Conservation (phyloP, 768 basidiomycete genomes). For the Termitomyces bulborhizus region DNA sequence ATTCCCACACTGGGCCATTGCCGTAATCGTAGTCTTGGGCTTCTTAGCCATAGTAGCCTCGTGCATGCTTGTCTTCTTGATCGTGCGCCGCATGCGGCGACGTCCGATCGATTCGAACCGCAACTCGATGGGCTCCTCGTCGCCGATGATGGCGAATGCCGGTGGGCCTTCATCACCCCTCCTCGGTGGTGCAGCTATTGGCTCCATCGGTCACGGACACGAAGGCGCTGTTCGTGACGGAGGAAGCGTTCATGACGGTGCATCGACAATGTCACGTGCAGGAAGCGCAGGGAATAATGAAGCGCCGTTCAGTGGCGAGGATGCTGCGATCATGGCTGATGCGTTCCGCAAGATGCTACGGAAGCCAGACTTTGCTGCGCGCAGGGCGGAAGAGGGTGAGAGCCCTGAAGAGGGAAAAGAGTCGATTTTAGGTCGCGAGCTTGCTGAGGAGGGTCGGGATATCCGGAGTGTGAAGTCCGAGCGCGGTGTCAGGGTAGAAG, state of each 20-base stretch:
- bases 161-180: slow-evolving; percentile 30
- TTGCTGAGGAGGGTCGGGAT: slow-evolving; percentile 88
- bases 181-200: slow-evolving; percentile 23
- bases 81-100: slow-evolving; percentile 62
- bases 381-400: slow-evolving; percentile 66
- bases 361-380: slow-evolving; percentile 80
- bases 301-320: slow-evolving; percentile 73
- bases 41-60: slow-evolving; percentile 74
- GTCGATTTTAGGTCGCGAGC: slow-evolving; percentile 58
- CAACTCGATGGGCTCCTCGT: slow-evolving; percentile 71
- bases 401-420: slow-evolving; percentile 44
- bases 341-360: slow-evolving; percentile 85
- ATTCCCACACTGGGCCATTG: slow-evolving; percentile 90
- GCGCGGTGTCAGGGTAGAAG: slow-evolving; percentile 75
- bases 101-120: slow-evolving; percentile 49
- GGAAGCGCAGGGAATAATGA: slow-evolving; percentile 55
- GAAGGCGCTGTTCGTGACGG: slow-evolving; percentile 21
- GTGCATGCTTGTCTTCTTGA: slow-evolving; percentile 64
- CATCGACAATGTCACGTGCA: slow-evolving; percentile 61
- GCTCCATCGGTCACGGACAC: slow-evolving; percentile 21
- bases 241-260: slow-evolving; percentile 58
- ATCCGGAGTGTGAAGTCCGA: slow-evolving; percentile 79
- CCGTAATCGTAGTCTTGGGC: slow-evolving; percentile 82
- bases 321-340: slow-evolving; percentile 91
- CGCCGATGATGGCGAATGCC: slow-evolving; percentile 76